These are phyloP conservation scores for Monascus ruber DNA, from an alignment of 2,329 filamentous ascomycete genomes.

Conservation along the genomic window DNA sequence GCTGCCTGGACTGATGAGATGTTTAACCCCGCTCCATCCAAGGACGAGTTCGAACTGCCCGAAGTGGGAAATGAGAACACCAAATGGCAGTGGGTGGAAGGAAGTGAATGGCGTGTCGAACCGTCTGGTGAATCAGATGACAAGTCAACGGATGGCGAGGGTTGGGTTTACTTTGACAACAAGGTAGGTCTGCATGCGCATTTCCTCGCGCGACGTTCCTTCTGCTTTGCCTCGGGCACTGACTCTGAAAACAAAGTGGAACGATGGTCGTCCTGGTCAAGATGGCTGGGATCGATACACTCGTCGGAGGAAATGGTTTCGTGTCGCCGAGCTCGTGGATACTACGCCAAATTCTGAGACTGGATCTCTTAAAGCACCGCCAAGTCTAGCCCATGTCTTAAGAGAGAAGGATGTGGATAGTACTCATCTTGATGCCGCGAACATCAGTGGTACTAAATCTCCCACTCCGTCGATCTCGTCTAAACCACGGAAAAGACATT, in stretches of 20 bases:
- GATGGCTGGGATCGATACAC: conserved; percentile 96
- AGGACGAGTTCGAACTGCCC: conserved; percentile 59
- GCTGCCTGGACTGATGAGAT: conserved; percentile 94
- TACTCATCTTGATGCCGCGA: conserved; percentile 9
- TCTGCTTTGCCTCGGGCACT: too few species aligned
- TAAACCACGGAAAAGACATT: conserved; percentile 23
- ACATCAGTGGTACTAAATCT: conserved; percentile 15
- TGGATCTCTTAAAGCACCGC: conserved; percentile 31
- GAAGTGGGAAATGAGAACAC: conserved; percentile 54
- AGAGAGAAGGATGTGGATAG: conserved; percentile 8
- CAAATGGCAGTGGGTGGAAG: conserved; percentile 72
- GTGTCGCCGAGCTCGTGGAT: conserved; percentile 91
- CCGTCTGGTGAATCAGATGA: conserved; percentile 38
- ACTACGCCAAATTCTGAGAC: conserved; percentile 38
- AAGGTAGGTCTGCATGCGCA: conserved; percentile 49
- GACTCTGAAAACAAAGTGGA: conserved; percentile 52
- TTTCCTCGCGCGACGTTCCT: too few species aligned
- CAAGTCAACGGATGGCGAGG: conserved; percentile 47
- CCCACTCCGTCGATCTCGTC: conserved; percentile 17
- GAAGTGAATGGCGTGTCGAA: conserved; percentile 77
- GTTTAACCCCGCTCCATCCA: conserved; percentile 65
- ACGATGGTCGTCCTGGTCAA: conserved; percentile 67
- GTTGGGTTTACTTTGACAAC: conserved; percentile 97
- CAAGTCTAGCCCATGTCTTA: conserved; percentile 19
- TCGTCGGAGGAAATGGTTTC: conserved; percentile 85